phyloP scores from a whole-genome alignment of 2,329 filamentous ascomycete species.

The Apiospora sp. region DNA sequence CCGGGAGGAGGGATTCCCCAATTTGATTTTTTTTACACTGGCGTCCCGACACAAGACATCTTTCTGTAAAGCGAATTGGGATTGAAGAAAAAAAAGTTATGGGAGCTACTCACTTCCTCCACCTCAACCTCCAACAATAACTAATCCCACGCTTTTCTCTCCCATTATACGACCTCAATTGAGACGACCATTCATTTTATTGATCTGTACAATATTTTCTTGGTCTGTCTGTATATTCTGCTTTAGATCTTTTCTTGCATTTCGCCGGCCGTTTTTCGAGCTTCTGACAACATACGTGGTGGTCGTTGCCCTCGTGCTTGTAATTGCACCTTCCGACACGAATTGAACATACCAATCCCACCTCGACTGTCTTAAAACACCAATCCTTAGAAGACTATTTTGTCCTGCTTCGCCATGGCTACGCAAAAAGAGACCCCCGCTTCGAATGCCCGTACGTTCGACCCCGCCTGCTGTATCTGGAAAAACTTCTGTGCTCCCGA shows the following conservation, averaged over 20 bases:
- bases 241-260: conserved; percentile 32
- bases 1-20: conserved; percentile 33
- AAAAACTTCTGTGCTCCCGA: conserved; percentile 25
- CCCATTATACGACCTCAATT: conserved; percentile 31
- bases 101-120: not conserved
- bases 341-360: conserved; percentile 6
- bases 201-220: conserved; percentile 41
- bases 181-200: conserved; percentile 37
- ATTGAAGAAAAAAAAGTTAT: conserved; percentile 32
- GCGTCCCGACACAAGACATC: conserved; percentile 12
- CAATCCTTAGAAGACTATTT: not conserved
- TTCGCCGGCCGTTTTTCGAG: conserved; percentile 32
- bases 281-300: conserved; percentile 25
- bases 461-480: conserved; percentile 1
- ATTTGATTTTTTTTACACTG: conserved; percentile 21
- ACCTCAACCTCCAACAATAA: conserved; percentile 8
- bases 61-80: conserved; percentile 18
- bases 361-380: not conserved
- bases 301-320: conserved; percentile 23
- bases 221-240: conserved; percentile 34
- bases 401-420: conserved; percentile 35
- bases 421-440: conserved; percentile 39
- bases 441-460: conserved; percentile 35
- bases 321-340: conserved; percentile 24
- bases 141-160: conserved; percentile 27